phyloP scores from a whole-genome alignment of 2,329 filamentous ascomycete genomes.

The Metarhizium rileyi region DNA sequence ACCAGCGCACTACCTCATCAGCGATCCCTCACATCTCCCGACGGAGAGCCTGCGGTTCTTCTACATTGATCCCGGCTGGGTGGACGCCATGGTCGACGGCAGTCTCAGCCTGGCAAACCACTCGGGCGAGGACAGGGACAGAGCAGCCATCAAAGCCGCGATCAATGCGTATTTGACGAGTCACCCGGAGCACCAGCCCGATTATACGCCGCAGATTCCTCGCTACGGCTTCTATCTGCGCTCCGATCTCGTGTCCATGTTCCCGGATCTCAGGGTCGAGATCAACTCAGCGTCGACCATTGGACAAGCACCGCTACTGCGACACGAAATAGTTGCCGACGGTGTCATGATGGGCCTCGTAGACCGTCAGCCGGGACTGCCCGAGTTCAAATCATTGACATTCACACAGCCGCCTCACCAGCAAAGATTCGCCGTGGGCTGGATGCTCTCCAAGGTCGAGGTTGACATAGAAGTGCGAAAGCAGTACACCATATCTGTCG shows the following conservation, averaged over 20 bases:
- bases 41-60: conserved; percentile 34
- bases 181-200: conserved; percentile 10
- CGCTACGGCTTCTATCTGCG: conserved; percentile 29
- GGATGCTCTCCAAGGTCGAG: conserved; percentile 7
- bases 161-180: conserved; percentile 22
- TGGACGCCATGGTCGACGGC: conserved; percentile 32
- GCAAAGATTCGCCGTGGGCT: conserved; percentile 21
- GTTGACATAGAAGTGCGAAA: conserved; percentile 11
- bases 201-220: conserved; percentile 15
- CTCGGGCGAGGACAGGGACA: conserved; percentile 18
- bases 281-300: background rate
- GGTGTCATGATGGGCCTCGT: conserved; percentile 24
- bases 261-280: conserved; percentile 27
- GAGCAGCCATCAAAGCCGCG: conserved; percentile 14
- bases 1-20: conserved; percentile 30
- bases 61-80: conserved; percentile 33
- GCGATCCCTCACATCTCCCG: conserved; percentile 25
- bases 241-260: conserved; percentile 24
- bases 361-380: conserved; percentile 16
- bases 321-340: conserved; percentile 22
- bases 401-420: conserved; percentile 29
- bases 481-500: conserved; percentile 13
- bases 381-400: conserved; percentile 17
- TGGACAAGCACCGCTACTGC: conserved; percentile 14
- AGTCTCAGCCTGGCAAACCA: conserved; percentile 32